Base-by-base conservation (phyloP, 2,329 filamentous ascomycete species). In the Periconia sp. region DNA sequence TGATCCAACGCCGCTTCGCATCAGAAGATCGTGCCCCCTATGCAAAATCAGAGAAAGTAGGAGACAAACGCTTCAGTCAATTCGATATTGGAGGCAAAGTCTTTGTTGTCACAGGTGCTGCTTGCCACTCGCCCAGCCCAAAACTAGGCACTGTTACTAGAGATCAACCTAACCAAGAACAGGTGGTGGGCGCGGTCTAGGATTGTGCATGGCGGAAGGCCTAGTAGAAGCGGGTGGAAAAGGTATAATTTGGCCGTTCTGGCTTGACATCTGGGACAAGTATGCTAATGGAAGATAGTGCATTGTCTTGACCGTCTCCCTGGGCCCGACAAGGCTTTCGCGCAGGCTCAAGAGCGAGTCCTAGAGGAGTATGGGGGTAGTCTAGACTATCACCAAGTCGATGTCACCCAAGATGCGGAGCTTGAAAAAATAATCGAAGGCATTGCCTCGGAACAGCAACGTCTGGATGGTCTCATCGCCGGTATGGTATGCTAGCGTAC, bases 381-480 rank as follows among this genome's bases (percentile, higher is more conserved):
- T 32, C 69, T 94, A 26, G 77, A 83, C 43, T 95, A 95, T 73
- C 84, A 86, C 63, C 82, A 85, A 47, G 82, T 90, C 36, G 89
- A 96, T 66, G 89, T 95, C 8, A 82, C 87, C 15, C 81, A 92
- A 57, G 82, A 84, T 22, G 73, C 78, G 3, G 68, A 76, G 25
- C 76, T 96, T 33, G 85, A 91, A 63, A 72, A 71, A 16, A 78
- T 87, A 30, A 77, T 95, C 43, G 76, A 78, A 50, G 73, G 71
- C 5, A 92, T 96, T 52, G 88, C 85, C 7, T 76, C 84, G 28
- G 68, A 80, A 45, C 81, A 88, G 49, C 83, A 86, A 15, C 82
- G 86, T 12, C 70, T 95, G 39, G 89, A 95, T 63, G 90, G 91
- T 0, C 73, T 95, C 34, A 82, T 95, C 37, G 85, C 85, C 0